phyloP scores from a whole-genome alignment of 164 flowering plant species.

The Cinnamomum chago region DNA sequence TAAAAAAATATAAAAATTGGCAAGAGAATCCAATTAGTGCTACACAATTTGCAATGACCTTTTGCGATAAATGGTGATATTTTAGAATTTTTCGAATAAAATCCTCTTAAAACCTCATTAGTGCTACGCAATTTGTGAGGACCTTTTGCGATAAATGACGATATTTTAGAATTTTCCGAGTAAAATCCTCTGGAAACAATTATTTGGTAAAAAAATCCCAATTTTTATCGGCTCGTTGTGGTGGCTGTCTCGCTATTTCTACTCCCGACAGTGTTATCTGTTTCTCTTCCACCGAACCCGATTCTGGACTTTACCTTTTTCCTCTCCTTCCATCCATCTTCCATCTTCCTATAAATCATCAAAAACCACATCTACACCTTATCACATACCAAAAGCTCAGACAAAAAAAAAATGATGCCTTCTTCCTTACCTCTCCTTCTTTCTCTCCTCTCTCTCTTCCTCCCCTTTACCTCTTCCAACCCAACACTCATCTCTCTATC shows the following conservation, averaged over 20 bases:
- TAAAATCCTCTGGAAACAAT: too few species aligned
- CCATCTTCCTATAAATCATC: not conserved
- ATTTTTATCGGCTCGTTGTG: too few species aligned
- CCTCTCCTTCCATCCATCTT: not conserved
- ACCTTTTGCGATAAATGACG: too few species aligned
- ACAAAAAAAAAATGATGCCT: slow-evolving; percentile 16
- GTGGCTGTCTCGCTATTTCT: not conserved
- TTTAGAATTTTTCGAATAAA: too few species aligned
- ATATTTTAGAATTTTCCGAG: too few species aligned
- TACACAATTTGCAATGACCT: too few species aligned
- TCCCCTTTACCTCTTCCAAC: slow-evolving; percentile 9
- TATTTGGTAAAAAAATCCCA: too few species aligned
- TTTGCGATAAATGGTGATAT: too few species aligned
- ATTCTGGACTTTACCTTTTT: not conserved
- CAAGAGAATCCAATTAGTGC: too few species aligned
- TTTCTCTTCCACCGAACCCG: not conserved
- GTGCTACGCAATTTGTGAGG: too few species aligned
- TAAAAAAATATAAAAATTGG: too few species aligned
- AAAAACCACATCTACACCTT: not conserved
- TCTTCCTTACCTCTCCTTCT: slow-evolving; percentile 9
- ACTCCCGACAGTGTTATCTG: not conserved
- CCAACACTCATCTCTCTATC: slow-evolving; percentile 24
- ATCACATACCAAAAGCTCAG: not conserved
- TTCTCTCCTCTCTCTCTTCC: slow-evolving; percentile 14
- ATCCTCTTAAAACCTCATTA: too few species aligned